These are phyloP conservation scores for Leucosporidium scottii DNA, from an alignment of 768 basidiomycete genomes.

Conservation along the genomic window DNA sequence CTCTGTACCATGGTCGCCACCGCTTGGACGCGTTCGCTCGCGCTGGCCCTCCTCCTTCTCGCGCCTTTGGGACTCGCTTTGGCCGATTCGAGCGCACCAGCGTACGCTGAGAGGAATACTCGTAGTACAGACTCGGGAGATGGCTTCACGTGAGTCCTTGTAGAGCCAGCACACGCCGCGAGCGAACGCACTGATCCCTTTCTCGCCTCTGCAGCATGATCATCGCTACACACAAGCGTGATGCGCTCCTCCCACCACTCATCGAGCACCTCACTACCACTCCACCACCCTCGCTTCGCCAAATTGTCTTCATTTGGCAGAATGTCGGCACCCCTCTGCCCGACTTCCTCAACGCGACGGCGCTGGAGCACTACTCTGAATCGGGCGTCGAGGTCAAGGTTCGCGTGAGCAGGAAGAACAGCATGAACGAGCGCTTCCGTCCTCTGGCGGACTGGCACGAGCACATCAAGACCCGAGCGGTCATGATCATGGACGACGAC, in stretches of 20 bases:
- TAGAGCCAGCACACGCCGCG: not conserved
- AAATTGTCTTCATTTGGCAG: slow-evolving; percentile 34
- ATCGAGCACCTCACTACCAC: slow-evolving; percentile 25
- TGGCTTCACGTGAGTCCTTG: no score
- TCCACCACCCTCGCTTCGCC: slow-evolving; percentile 24
- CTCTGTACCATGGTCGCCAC: no score
- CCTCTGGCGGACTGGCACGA: slow-evolving; percentile 17
- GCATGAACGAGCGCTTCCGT: slow-evolving; percentile 34
- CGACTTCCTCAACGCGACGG: slow-evolving; percentile 15
- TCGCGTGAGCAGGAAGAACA: slow-evolving; percentile 24
- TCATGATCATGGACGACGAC: slow-evolving; percentile 36
- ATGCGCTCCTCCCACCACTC: slow-evolving; percentile 16
- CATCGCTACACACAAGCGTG: slow-evolving; percentile 32
- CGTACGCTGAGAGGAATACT: no score
- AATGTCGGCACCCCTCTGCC: slow-evolving; percentile 23
- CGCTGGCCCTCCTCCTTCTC: no score
- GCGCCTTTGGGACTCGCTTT: no score
- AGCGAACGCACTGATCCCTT: not conserved
- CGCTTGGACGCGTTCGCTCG: no score
- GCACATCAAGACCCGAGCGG: slow-evolving; percentile 18
- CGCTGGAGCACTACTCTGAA: slow-evolving; percentile 13
- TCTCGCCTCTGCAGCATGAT: slow-evolving; percentile 22
- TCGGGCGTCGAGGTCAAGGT: slow-evolving; percentile 22
- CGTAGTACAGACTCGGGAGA: no score
- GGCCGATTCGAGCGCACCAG: no score